Percentiles rank a stretch among this genome's conserved stretches.
Evolutionary conservation across 768 basidiomycete genomes (phyloP).

Genomic region (Filobasidium wieringae): DNA sequence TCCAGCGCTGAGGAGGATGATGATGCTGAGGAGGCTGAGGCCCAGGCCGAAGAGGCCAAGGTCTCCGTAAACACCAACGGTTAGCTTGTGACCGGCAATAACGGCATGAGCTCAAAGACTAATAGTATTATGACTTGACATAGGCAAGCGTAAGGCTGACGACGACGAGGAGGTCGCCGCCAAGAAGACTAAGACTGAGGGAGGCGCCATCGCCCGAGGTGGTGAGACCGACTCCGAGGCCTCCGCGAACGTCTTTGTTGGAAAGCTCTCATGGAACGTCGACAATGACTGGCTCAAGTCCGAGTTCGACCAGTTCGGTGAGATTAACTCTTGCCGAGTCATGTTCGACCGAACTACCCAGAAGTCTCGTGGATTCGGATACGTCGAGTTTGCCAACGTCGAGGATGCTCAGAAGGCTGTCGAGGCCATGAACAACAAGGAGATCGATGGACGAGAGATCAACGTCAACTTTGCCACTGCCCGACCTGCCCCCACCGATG

Average conservation of each 20-base stretch:
- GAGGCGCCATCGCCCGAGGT: constrained; percentile 46
- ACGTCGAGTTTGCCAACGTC: constrained; percentile 47
- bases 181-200: constrained; percentile 72
- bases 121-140: no score
- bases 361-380: constrained; percentile 46
- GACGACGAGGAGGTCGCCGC: constrained; percentile 49
- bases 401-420: constrained; percentile 61
- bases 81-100: neutral
- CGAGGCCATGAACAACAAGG: constrained; percentile 59
- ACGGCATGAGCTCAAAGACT: no score
- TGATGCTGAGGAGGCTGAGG: constrained; percentile 29
- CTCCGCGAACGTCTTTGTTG: constrained; percentile 72
- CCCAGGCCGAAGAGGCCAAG: constrained; percentile 22
- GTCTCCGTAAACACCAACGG: constrained; percentile 3
- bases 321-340: constrained; percentile 79
- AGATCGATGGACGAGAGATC: constrained; percentile 82
- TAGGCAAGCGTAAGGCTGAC: constrained; percentile 73
- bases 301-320: constrained; percentile 81
- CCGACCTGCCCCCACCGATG: constrained; percentile 46
- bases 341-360: constrained; percentile 45
- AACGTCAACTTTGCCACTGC: constrained; percentile 71
- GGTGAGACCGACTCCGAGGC: constrained; percentile 44
- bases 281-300: constrained; percentile 88
- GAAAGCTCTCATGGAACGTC: constrained; percentile 87
- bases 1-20: constrained; percentile 39